Percentiles rank a stretch among this genome's conserved stretches.
phyloP scores from a whole-genome alignment of 768 basidiomycete species.

The Gloeophyllum trabeum region DNA sequence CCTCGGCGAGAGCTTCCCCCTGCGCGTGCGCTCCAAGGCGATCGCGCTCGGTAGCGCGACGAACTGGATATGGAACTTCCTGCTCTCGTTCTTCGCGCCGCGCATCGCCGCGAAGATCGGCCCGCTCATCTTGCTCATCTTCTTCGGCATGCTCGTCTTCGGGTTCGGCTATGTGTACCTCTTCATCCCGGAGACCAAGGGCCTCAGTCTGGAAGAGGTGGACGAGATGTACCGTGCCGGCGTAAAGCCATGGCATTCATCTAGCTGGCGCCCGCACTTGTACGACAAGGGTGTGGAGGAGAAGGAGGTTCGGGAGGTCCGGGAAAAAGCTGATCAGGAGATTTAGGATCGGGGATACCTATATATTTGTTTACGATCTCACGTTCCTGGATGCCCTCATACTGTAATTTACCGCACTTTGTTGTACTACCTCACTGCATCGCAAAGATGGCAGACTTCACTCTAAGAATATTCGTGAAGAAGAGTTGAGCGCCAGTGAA shows the following conservation, averaged over 20 bases:
- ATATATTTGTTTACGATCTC: no score
- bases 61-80: conserved; percentile 68
- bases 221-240: conserved; percentile 64
- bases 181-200: conserved; percentile 74
- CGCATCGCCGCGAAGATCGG: conserved; percentile 55
- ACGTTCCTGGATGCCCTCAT: no score
- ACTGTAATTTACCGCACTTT: no score
- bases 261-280: conserved; percentile 28
- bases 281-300: not conserved
- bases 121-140: conserved; percentile 64
- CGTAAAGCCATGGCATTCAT: conserved; percentile 55
- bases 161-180: conserved; percentile 66
- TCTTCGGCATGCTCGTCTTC: conserved; percentile 63
- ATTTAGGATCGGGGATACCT: no score
- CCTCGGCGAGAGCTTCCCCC: conserved; percentile 72
- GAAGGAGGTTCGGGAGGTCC: not conserved
- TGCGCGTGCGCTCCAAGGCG: conserved; percentile 66
- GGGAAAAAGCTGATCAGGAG: not conserved
- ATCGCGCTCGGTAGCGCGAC: conserved; percentile 66
- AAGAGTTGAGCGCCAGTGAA: no score
- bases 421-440: no score
- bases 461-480: no score
- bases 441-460: no score
- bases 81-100: conserved; percentile 63
- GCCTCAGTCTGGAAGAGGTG: conserved; percentile 67